phyloP scores from a whole-genome alignment of 345 rosid genomes.

The Melastoma malabathricum region DNA sequence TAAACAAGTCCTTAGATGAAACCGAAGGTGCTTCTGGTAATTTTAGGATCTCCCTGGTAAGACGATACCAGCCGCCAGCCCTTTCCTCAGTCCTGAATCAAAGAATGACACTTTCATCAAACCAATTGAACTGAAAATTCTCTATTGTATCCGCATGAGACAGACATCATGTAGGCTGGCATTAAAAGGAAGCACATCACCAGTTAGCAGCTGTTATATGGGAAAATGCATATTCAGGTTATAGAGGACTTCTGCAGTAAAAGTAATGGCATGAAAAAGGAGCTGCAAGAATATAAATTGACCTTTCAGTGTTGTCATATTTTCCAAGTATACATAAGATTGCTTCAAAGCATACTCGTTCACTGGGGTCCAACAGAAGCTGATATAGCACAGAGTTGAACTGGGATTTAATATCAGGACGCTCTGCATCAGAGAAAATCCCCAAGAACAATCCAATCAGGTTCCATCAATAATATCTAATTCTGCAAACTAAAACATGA shows the following conservation, averaged over 20 bases:
- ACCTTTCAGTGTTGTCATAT: constrained; percentile 70
- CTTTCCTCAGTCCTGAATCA: constrained; percentile 70
- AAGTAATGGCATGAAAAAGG: constrained; percentile 2
- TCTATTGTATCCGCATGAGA: neutral
- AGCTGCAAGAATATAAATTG: constrained; percentile 9
- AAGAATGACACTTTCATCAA: neutral
- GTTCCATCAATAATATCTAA: too few relatives aligned
- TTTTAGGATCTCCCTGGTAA: constrained; percentile 95
- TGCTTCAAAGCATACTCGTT: constrained; percentile 98
- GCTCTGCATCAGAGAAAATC: constrained; percentile 37
- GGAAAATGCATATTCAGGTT: too few relatives aligned
- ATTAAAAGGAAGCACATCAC: neutral
- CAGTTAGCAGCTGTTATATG: too few relatives aligned
- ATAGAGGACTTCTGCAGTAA: too few relatives aligned
- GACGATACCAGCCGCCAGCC: constrained; percentile 95
- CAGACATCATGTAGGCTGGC: neutral
- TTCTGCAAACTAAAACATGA: too few relatives aligned
- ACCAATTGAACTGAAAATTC: neutral
- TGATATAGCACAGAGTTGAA: constrained; percentile 91
- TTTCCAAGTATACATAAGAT: constrained; percentile 85
- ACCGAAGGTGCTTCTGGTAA: constrained; percentile 85
- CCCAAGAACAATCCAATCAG: constrained; percentile 9
- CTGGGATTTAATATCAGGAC: constrained; percentile 90
- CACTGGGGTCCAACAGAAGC: constrained; percentile 95
- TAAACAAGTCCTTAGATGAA: constrained; percentile 33